Evolutionary conservation across 768 basidiomycete genomes (phyloP).

Genomic region (Astraeus odoratus): DNA sequence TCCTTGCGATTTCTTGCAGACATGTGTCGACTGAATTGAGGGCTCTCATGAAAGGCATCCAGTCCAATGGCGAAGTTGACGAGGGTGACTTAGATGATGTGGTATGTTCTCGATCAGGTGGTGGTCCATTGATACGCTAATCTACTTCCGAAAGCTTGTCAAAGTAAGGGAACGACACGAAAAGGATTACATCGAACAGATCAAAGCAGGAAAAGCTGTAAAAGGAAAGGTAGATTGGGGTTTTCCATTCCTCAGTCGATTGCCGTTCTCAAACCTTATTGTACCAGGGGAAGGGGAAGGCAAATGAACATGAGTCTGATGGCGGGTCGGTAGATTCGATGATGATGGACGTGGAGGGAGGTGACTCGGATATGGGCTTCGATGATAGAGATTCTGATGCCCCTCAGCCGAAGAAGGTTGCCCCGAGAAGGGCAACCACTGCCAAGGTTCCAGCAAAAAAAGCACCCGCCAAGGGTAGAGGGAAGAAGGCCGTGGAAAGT

Average conservation of each 20-base stretch:
- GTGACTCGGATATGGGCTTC: slow-evolving; percentile 46
- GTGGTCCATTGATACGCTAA: slow-evolving; percentile 1
- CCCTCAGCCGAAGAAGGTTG: slow-evolving; percentile 30
- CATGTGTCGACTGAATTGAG: slow-evolving; percentile 60
- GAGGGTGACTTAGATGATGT: slow-evolving; percentile 71
- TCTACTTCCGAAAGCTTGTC: slow-evolving; percentile 40
- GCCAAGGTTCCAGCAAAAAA: slow-evolving; percentile 40
- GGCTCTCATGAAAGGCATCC: slow-evolving; percentile 59
- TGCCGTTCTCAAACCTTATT: background rate
- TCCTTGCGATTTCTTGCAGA: slow-evolving; percentile 31
- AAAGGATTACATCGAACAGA: slow-evolving; percentile 48
- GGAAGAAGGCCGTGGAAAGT: slow-evolving; percentile 47
- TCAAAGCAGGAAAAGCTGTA: slow-evolving; percentile 28
- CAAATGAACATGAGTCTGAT: slow-evolving; percentile 46
- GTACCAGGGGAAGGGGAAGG: slow-evolving; percentile 46
- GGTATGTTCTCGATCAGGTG: slow-evolving; percentile 34
- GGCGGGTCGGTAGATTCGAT: slow-evolving; percentile 57
- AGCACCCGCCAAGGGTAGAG: slow-evolving; percentile 42
- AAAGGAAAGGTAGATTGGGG: slow-evolving; percentile 39
- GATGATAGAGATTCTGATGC: slow-evolving; percentile 38
- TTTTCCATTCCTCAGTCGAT: background rate
- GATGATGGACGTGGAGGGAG: slow-evolving; percentile 66
- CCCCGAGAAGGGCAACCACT: slow-evolving; percentile 35
- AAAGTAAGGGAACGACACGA: slow-evolving; percentile 70
- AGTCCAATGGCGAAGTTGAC: slow-evolving; percentile 56